Evolutionary conservation across 495 filamentous ascomycete species (phyloP).

Genomic region (Podospora pseudoanserina): DNA sequence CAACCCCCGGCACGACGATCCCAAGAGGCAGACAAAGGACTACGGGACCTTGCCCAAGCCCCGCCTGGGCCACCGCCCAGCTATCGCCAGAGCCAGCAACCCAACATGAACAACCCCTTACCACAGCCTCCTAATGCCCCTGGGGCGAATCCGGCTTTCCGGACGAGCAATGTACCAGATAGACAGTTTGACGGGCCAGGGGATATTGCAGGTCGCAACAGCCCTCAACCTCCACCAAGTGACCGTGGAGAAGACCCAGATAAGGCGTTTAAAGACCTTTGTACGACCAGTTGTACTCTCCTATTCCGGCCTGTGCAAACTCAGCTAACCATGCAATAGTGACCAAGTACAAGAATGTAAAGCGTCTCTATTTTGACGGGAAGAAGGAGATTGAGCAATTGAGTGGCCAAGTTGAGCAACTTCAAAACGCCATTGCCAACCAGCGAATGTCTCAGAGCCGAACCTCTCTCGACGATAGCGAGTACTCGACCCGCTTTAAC

Average conservation of each 20-base stretch:
- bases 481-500: conserved; percentile 86
- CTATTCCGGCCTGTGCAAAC: background rate
- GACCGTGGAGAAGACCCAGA: conserved; percentile 51
- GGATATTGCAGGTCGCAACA: conserved; percentile 55
- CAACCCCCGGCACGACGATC: conserved; percentile 43
- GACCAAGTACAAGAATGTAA: conserved; percentile 95
- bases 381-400: conserved; percentile 85
- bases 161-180: conserved; percentile 35
- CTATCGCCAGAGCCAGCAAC: conserved; percentile 48
- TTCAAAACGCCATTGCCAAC: conserved; percentile 94
- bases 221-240: conserved; percentile 54
- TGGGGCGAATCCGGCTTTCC: conserved; percentile 38
- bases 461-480: conserved; percentile 92
- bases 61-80: conserved; percentile 46
- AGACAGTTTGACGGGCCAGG: conserved; percentile 38
- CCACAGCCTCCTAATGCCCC: conserved; percentile 39
- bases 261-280: conserved; percentile 60
- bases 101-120: conserved; percentile 40
- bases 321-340: conserved; percentile 47
- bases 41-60: conserved; percentile 40
- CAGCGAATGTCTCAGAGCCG: conserved; percentile 92
- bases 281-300: conserved; percentile 45
- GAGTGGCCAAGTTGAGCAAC: conserved; percentile 82
- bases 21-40: conserved; percentile 40
- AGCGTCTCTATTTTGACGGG: conserved; percentile 94